Evolutionary conservation across 1,139 yeast species (phyloP), one percentile per base, ranked within the genome.

Genomic region (Pichia cactophila): DNA sequence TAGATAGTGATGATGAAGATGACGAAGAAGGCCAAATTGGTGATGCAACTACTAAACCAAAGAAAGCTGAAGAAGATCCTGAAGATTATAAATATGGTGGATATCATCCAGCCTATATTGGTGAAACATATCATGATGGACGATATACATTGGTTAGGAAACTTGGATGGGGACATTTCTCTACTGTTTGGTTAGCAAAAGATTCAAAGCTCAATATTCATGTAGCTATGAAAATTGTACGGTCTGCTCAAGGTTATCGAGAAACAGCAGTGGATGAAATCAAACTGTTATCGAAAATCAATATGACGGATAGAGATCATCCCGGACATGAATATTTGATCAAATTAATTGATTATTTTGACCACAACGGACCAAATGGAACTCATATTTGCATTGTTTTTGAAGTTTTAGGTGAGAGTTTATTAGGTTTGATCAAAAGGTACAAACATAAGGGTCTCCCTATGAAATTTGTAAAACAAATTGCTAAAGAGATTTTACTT

Each of bases 141-240:
- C 69, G 77, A 43, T 88, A 88, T 64, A 73, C 78, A 4, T 68
- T 88, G 44, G 81, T 84, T 20, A 74, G 96, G 52, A 88, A 88
- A 64, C 71, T 88, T 5, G 96, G 96, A 8, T 86, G 95, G 95
- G 96, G 96, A 43, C 95, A 87, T 64, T 87, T 87, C 61, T 81
- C 89, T 35, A 86, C 95, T 1, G 96, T 87, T 35, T 87, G 96
- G 96, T 71, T 87, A 29, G 92, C 94, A 9, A 77, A 72, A 53
- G 92, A 85, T 58, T 68, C 71, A 37, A 68, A 70, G 41, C 69
- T 68, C 26, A 71, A 76, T 49, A 70, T 72, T 44, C 88, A 83
- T 61, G 95, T 86, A 37, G 96, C 96, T 9, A 73, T 88, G 71
- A 88, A 88, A 63, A 82, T 88, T 50, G 95, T 88, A 36, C 75